A percentile compares a stretch with the other conserved stretches of the same genome.
Evolutionary conservation across 352 stramenopile species (phyloP).

Genomic region (Phytopythium litorale): DNA sequence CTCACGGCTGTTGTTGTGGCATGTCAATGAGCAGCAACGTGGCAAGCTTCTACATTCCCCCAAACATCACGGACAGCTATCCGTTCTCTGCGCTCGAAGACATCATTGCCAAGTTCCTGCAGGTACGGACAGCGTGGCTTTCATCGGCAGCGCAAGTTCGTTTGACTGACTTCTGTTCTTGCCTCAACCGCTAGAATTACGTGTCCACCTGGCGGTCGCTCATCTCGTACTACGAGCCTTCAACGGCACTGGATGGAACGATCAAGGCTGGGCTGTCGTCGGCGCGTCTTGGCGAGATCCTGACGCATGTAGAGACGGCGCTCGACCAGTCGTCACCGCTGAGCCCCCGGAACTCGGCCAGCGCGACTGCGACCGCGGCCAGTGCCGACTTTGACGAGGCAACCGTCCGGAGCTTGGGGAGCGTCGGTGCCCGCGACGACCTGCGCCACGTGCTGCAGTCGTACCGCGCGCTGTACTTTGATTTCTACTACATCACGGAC

Average conservation of each 20-base stretch:
- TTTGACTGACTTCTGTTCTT: slow-evolving; percentile 4
- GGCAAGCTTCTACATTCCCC: slow-evolving; percentile 80
- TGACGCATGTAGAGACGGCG: slow-evolving; percentile 57
- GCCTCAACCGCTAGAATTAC: slow-evolving; percentile 46
- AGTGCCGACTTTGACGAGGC: slow-evolving; percentile 35
- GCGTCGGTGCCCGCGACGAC: slow-evolving; percentile 27
- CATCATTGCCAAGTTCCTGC: slow-evolving; percentile 85
- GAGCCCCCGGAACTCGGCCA: slow-evolving; percentile 49
- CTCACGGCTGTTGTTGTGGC: background rate
- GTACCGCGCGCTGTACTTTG: slow-evolving; percentile 84
- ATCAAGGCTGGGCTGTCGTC: slow-evolving; percentile 17
- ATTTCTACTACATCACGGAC: slow-evolving; percentile 91
- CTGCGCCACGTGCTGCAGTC: slow-evolving; percentile 66
- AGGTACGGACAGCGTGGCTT: slow-evolving; percentile 27
- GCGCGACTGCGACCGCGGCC: slow-evolving; percentile 15
- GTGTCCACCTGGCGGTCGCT: slow-evolving; percentile 76
- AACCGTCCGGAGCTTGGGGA: slow-evolving; percentile 10
- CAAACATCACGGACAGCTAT: slow-evolving; percentile 81
- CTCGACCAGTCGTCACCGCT: slow-evolving; percentile 66
- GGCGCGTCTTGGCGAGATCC: slow-evolving; percentile 41
- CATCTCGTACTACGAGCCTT: slow-evolving; percentile 59
- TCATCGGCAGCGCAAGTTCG: background rate
- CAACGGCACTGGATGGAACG: slow-evolving; percentile 14
- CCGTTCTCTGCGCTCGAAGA: slow-evolving; percentile 83
- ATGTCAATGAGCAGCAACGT: slow-evolving; percentile 44